These are phyloP conservation scores for Aphanomyces cochlioides DNA, from an alignment of 352 stramenopile genomes.

Conservation along the genomic window DNA sequence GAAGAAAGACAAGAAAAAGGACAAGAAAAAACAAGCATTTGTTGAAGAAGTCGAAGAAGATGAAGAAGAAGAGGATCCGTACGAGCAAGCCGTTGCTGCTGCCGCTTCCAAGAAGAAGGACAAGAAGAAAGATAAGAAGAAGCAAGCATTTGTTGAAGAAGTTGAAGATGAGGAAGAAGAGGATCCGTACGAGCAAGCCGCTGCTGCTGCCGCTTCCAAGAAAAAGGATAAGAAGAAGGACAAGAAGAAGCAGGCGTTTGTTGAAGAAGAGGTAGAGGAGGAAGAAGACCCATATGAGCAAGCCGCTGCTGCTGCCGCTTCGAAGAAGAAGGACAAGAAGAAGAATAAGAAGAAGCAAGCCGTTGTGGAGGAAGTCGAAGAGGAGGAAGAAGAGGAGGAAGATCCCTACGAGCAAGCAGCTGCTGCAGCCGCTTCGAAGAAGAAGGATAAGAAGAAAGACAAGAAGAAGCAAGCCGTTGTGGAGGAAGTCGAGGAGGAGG, in stretches of 20 bases:
- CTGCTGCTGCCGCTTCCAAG: slow-evolving; percentile 17
- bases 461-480: no score
- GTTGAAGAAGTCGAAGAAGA: slow-evolving; percentile 19
- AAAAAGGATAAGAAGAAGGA: slow-evolving; percentile 32
- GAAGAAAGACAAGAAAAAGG: slow-evolving; percentile 73
- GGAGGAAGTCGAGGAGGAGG: no score
- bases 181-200: slow-evolving; percentile 12
- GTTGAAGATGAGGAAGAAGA: slow-evolving; percentile 22
- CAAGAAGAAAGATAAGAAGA: slow-evolving; percentile 77
- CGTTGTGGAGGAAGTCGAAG: slow-evolving; percentile 23
- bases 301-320: not conserved
- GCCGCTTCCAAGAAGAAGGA: slow-evolving; percentile 53
- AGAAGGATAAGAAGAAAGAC: no score
- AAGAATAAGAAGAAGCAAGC: slow-evolving; percentile 31
- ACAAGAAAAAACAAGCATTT: slow-evolving; percentile 39
- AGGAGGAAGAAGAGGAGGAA: slow-evolving; percentile 40
- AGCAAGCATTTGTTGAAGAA: slow-evolving; percentile 49
- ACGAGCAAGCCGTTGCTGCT: slow-evolving; percentile 28
- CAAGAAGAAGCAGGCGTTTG: slow-evolving; percentile 21
- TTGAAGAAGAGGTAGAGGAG: slow-evolving; percentile 33
- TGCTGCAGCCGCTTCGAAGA: slow-evolving; percentile 36
- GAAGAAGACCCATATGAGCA: slow-evolving; percentile 26
- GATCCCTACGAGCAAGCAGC: slow-evolving; percentile 24
- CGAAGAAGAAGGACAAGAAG: slow-evolving; percentile 32
- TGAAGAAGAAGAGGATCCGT: slow-evolving; percentile 26